Base-by-base conservation (phyloP, 495 filamentous ascomycete species). In the Trichoderma erinaceum region DNA sequence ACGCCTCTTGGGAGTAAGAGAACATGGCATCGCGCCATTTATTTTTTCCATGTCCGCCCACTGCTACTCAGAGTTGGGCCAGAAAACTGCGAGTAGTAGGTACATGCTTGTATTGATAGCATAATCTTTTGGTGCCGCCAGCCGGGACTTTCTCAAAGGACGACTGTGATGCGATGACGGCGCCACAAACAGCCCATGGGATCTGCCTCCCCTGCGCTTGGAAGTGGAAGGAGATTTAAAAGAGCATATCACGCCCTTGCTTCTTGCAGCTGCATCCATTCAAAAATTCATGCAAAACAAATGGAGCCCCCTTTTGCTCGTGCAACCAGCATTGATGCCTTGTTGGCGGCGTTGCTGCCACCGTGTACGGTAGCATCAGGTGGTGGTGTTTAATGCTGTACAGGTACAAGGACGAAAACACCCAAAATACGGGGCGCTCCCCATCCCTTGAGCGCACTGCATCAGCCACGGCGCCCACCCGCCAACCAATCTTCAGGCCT, bases 401-500 rank as follows among this genome's bases (percentile, higher is more conserved):
- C 29, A 29, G 29, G 29, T 38, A 38, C 35, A 38, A 10, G 35
- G 4, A 38, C 35, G 8, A 38, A 38, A 38, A 38, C 5, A 38
- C 35, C 5, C 4, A 38, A 38, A 38, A 10, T 38, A 38, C 35
- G 35, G 35, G 35, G 35, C 35, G 35, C 35, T 6, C 35, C 7
- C 35, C 4, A 6, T 38, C 35, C 35, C 35, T 38, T 38, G 35
- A 29, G 29, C 8, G 35, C 35, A 38, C 35, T 38, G 35, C 44
- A 48, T 48, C 44, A 48, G 44, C 44, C 44, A 48, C 44, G 6
- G 44, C 13, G 44, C 44, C n/a, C 44, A n/a, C 44, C 13, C 13
- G 44, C 21, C 50, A 58, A 58, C 50, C 50, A 61, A 61, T 61
- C 56, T 61, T 61, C 56, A 61, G 56, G 56, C 56, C 11, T 38